Evolutionary conservation across 495 filamentous ascomycete species (phyloP).

Genomic region (Aspergillus sclerotiicarbonarius): DNA sequence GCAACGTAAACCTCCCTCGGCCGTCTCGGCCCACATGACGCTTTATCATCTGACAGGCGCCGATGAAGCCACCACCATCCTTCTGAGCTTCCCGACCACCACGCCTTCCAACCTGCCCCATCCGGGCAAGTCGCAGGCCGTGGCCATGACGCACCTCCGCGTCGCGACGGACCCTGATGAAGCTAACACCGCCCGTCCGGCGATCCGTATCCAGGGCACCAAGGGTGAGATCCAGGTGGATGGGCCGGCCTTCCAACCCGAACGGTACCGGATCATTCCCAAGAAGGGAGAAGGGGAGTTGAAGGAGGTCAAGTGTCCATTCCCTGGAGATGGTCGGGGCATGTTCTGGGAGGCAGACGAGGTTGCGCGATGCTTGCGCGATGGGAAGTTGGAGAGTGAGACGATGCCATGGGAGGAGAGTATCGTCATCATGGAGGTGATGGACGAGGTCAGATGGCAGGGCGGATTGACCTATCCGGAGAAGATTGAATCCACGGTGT

Average conservation of each 20-base stretch:
- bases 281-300: constrained; percentile 42
- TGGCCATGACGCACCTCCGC: constrained; percentile 76
- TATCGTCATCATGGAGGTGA: constrained; percentile 86
- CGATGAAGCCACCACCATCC: constrained; percentile 78
- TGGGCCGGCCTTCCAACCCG: constrained; percentile 70
- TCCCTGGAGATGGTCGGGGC: constrained; percentile 70
- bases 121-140: constrained; percentile 55
- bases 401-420: constrained; percentile 76
- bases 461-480: constrained; percentile 76
- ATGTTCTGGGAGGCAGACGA: constrained; percentile 98
- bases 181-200: constrained; percentile 58
- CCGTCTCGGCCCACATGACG: constrained; percentile 62
- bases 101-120: constrained; percentile 43
- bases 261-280: constrained; percentile 58
- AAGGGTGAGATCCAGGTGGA: constrained; percentile 84
- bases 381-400: constrained; percentile 79
- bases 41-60: constrained; percentile 77
- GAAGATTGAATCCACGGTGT: constrained; percentile 75
- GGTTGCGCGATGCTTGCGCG: constrained; percentile 74
- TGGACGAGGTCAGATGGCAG: constrained; percentile 85
- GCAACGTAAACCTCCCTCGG: constrained; percentile 52
- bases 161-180: constrained; percentile 65
- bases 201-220: constrained; percentile 80
- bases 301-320: constrained; percentile 60
- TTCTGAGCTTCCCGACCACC: constrained; percentile 71